phyloP scores from a whole-genome alignment of 305 asterid genomes.

The Plantago coronopus region DNA sequence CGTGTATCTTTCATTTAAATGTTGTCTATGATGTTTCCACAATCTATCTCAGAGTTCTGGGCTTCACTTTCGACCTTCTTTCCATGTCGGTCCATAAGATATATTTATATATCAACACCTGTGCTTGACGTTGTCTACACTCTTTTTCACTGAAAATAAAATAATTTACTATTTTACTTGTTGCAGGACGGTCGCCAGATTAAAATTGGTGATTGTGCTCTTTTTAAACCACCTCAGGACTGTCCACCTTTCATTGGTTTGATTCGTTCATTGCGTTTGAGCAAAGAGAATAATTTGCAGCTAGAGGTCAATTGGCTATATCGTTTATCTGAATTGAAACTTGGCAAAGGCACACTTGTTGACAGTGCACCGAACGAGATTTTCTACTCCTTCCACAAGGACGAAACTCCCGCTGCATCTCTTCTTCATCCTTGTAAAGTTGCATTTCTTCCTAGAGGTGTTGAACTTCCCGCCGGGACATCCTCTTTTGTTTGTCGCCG shows the following conservation, averaged over 20 bases:
- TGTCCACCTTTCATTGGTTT: slow-evolving; percentile 84
- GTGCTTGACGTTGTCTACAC: too few species aligned
- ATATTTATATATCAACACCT: too few species aligned
- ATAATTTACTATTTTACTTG: background rate
- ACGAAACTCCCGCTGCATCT: slow-evolving; percentile 82
- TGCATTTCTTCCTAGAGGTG: slow-evolving; percentile 65
- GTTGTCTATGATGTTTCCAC: too few species aligned
- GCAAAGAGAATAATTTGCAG: slow-evolving; percentile 48
- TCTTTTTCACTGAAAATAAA: background rate
- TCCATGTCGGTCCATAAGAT: background rate
- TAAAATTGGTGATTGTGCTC: slow-evolving; percentile 53
- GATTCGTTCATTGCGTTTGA: slow-evolving; percentile 48
- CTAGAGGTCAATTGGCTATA: slow-evolving; percentile 88
- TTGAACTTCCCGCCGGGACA: slow-evolving; percentile 58
- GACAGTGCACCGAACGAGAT: slow-evolving; percentile 73
- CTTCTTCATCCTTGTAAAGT: slow-evolving; percentile 98
- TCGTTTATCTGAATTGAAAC: slow-evolving; percentile 83
- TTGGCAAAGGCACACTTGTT: slow-evolving; percentile 55
- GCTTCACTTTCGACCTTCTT: background rate
- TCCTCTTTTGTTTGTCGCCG: slow-evolving; percentile 70
- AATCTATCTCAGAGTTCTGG: background rate
- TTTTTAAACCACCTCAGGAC: slow-evolving; percentile 64
- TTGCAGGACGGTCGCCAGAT: slow-evolving; percentile 54
- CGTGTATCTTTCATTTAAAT: background rate
- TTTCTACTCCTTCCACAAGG: slow-evolving; percentile 46